Base-by-base conservation (phyloP, 441 rosid species). In the Theobroma grandiflorum region DNA sequence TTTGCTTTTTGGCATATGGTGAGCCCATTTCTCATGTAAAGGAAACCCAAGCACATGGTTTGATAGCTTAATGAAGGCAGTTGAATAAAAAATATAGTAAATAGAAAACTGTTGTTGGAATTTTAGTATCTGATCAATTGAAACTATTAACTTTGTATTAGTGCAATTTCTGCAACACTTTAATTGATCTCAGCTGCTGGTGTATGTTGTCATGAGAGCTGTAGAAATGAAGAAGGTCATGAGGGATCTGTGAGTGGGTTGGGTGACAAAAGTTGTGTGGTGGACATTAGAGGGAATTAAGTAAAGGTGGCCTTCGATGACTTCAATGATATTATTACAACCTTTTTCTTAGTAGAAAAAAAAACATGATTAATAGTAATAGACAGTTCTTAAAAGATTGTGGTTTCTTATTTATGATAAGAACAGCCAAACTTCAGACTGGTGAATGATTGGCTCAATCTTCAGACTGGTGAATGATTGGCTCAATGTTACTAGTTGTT, bases 111-210 rank as follows among this genome's bases (percentile, higher is more conserved):
- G 35, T 55, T 55, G 37, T 55, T 16, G 11, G 37, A 20, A 59
- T 74, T 40, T 58, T 73, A 38, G 38, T 38, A 1, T 49, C 62
- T 74, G 38, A 74, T 58, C 22, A 22, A 40, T 53, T 74, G 22
- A 74, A 74, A 58, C 65, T 50, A 22, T 58, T 74, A 58, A 43
- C 38, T 74, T 74, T 57, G 66, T 74, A 40, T 42, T n/a, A 55
- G 66, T 74, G 20, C 33, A 35, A 33, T 38, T 50, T 38, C n/a
- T 40, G 22, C 37, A 38, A 40, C 58, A 20, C 7, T 74, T 57
- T 57, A 14, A 40, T 74, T 57, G 43, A 22, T 58, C 11, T 40
- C 3, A 11, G 77, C 38, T 57, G 53, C 38, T 74, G 20, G 53
- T 74, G 77, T 53, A 58, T 74, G 37, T 12, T 57, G 38, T 57